Percentiles rank a stretch among this genome's conserved stretches.
These are phyloP conservation scores for Nakazawaea laoshanensis DNA, from an alignment of 805 yeast species.

Conservation along the genomic window DNA sequence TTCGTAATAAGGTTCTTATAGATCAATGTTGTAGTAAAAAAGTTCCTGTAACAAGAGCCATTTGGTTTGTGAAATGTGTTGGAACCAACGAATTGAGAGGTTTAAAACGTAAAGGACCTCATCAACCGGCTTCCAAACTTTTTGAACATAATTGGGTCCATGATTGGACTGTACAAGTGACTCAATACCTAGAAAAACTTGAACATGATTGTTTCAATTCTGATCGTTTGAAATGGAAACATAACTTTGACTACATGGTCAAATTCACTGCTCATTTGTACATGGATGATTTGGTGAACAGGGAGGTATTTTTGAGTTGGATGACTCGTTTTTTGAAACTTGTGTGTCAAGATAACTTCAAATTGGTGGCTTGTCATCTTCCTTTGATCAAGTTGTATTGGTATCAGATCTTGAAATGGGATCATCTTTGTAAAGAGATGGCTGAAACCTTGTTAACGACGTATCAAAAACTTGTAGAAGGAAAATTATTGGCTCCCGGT, in stretches of 20 bases:
- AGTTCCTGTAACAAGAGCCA: conserved; percentile 73
- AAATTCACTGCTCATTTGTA: conserved; percentile 57
- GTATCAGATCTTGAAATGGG: conserved; percentile 51
- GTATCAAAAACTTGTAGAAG: conserved; percentile 22
- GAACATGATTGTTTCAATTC: conserved; percentile 29
- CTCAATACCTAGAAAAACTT: conserved; percentile 46
- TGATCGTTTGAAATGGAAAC: conserved; percentile 30
- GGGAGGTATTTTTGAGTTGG: conserved; percentile 54
- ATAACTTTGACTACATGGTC: conserved; percentile 49
- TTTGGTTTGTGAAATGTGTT: conserved; percentile 89
- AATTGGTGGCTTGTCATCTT: conserved; percentile 22
- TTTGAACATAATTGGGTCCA: conserved; percentile 45
- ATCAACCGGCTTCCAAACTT: conserved; percentile 8
- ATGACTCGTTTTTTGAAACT: conserved; percentile 42
- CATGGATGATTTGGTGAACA: conserved; percentile 60
- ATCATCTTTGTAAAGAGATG: conserved; percentile 54
- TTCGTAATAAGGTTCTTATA: conserved; percentile 60
- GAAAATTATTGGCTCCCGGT: conserved; percentile 12
- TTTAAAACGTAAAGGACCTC: conserved; percentile 37
- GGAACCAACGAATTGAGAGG: conserved; percentile 69
- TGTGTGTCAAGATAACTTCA: conserved; percentile 13
- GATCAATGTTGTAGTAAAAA: conserved; percentile 62
- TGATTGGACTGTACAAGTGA: conserved; percentile 87
- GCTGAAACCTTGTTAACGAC: conserved; percentile 50
- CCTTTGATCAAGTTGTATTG: conserved; percentile 62